Conservation (phyloP, 2,329 filamentous ascomycete species). For the Dendryphion nanum region DNA sequence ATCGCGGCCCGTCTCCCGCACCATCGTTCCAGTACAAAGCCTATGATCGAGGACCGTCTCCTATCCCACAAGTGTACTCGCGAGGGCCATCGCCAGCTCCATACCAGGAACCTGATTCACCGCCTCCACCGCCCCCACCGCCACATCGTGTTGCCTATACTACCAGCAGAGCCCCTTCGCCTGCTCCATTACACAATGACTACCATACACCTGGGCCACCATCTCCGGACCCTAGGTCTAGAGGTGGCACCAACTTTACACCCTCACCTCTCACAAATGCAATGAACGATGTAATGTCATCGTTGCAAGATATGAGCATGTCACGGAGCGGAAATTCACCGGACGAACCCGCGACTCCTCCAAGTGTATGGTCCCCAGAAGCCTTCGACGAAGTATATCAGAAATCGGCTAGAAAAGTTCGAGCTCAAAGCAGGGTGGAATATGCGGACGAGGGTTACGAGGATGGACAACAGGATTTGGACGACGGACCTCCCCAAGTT, state of each 20-base stretch:
- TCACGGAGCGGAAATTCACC: conserved; percentile 50
- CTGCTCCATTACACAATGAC: conserved; percentile 40
- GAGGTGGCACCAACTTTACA: conserved; percentile 52
- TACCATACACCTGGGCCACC: conserved; percentile 63
- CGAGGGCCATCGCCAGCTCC: conserved; percentile 31
- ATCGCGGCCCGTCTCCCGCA: conserved; percentile 27
- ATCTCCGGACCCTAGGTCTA: conserved; percentile 54
- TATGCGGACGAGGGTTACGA: conserved; percentile 50
- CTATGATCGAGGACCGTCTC: conserved; percentile 30
- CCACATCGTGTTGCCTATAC: conserved; percentile 64
- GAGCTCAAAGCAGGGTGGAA: conserved; percentile 46
- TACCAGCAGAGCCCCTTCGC: conserved; percentile 38
- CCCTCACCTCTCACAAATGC: conserved; percentile 90
- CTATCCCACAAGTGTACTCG: conserved; percentile 23
- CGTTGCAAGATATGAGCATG: conserved; percentile 80
- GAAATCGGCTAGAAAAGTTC: conserved; percentile 39
- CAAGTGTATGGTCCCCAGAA: conserved; percentile 87
- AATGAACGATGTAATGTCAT: conserved; percentile 98
- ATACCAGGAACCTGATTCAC: conserved; percentile 49
- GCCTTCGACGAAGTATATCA: conserved; percentile 65
- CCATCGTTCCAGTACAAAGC: conserved; percentile 27
- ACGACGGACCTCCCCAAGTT: conserved; percentile 66
- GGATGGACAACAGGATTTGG: conserved; percentile 41
- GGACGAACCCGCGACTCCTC: conserved; percentile 56
- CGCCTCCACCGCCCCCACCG: conserved; percentile 82